Base-by-base conservation (phyloP, 2,329 filamentous ascomycete genomes). In the Chaetomiaceae sp. region DNA sequence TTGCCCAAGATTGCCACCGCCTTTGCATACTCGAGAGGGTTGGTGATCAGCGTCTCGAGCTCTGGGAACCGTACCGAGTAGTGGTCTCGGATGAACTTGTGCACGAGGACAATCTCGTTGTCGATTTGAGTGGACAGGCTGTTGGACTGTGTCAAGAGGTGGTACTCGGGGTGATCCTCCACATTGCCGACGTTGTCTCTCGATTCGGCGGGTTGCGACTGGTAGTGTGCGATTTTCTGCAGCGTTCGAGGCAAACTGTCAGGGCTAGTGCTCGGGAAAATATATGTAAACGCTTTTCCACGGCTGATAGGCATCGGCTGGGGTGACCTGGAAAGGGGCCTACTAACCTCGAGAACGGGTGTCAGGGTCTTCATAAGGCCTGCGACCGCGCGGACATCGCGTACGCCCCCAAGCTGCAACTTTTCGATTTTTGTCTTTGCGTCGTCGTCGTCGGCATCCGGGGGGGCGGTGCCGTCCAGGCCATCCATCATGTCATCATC, bases 41-140 rank as follows among this genome's bases (percentile, higher is more conserved):
- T 96, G 51, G 88, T 89, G 54, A 99, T 86, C 30, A 99, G 80
- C 17, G 79, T 79, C 68, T 99, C 93, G 35, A 99, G 80, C 69
- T 96, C 92, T 0, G 93, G 92, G 63, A 97, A 99, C 54, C 92
- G 83, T 16, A 87, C 79, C 9, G 91, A 96, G 72, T 99, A 99
- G 70, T 96, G 89, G 63, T 99, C 93, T 63, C 92, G 83, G 53
- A 96, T 89, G 68, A 89, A 95, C 71, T 99, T 99, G 76, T 99
- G 93, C 19, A 97, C 88, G 7, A 93, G 79, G 30, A 87, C 87
- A 40, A 97, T 87, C 68, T 97, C 92, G 65, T 88, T 89, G 60
- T 96, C 91, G 59, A 97, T 96, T 56, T 87, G 86, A 5, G 92
- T 95, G 0, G 93, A 95, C 7, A 95, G 78, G 20, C 85, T 87